Base-by-base conservation (phyloP, 257 asterid genomes). In the Cinchona pubescens region DNA sequence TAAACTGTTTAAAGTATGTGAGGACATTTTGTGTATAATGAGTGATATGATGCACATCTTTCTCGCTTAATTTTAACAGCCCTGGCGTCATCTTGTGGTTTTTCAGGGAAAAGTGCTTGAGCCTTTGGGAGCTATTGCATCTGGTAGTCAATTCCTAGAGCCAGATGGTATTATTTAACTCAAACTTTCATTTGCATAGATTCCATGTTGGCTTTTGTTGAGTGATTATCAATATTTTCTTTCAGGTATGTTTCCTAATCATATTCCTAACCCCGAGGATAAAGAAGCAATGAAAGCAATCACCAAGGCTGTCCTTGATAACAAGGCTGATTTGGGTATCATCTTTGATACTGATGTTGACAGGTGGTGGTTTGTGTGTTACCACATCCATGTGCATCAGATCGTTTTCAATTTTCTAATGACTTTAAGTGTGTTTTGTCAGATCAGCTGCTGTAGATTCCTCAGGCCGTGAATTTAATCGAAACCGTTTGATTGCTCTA, bases 371-470 rank as follows among this genome's bases (percentile, higher is more conserved):
- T 79, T 67, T 79, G 48, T 49, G 49, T 40, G 72, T 67, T 62
- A 73, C 62, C 53, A 45, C 45, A 69, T 65, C 76, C 77, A 55
- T 73, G 69, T 46, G 58, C 55, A 51, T 70, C 59, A 5, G 40
- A 40, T 56, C 66, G 42, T 72, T 60, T 64, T 79, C 14, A 49
- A 40, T 81, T 68, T 75, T 75, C 77, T 70, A 72, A 78, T 43
- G 72, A 18, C 58, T n/a, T n/a, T 63, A 72, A 55, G 45, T 75
- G 65, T 73, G 68, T 58, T 75, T 79, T 69, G 61, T 70, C 83
- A 95, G 99, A 83, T 95, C 99, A 83, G 99, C 99, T 78, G 99
- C 99, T 59, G 99, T 95, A 71, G 99, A 95, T 88, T 91, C 97
- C 63, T 88, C 85, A 29, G 97, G 98, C 37, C 88, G 81, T 67